Evolutionary conservation across 345 rosid species (phyloP), one percentile per base, ranked within the genome.

Genomic region (Cardiospermum halicacabum): DNA sequence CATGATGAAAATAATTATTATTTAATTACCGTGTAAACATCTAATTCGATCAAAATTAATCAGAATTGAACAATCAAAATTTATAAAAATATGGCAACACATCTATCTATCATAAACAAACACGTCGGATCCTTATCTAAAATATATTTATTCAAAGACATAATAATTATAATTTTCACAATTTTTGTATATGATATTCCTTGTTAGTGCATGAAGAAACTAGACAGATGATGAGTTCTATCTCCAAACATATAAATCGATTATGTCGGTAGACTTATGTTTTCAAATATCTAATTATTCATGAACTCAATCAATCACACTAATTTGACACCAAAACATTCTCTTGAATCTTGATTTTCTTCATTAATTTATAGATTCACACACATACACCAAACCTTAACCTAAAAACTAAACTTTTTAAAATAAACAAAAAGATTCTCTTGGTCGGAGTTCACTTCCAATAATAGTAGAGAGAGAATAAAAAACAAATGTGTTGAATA

Each of bases 361-460:
- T 58, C n/a, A 1, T 65, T 66, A 43, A 43, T 59, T 43, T n/a
- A 43, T 43, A 43, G 21, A 1, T 1, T 50, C 37, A 71, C 53
- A 34, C 39, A 34, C 39, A 34, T 34, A 34, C 10, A 34, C 39
- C 39, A 34, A 2, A 34, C 39, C 10, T 5, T 34, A 34, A 34
- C 39, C 39, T 2, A 2, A 34, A 66, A 67, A 36, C 53, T 42
- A 64, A 50, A 32, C 39, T 15, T 50, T 36, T 5, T 18, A 27
- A 5, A 57, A 61, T 66, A 59, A 34, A 74, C 61, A 53, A 72
- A 27, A 47, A 8, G 83, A 72, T 76, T 77, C 81, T 65, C 68
- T 74, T 32, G 78, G 80, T 79, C 81, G 81, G 74, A 67, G 65
- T 64, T 74, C 25, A 67, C 40, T 75, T 70, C 68, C 73, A 69